phyloP scores from a whole-genome alignment of 164 flowering plant species.

The Sedum album region DNA sequence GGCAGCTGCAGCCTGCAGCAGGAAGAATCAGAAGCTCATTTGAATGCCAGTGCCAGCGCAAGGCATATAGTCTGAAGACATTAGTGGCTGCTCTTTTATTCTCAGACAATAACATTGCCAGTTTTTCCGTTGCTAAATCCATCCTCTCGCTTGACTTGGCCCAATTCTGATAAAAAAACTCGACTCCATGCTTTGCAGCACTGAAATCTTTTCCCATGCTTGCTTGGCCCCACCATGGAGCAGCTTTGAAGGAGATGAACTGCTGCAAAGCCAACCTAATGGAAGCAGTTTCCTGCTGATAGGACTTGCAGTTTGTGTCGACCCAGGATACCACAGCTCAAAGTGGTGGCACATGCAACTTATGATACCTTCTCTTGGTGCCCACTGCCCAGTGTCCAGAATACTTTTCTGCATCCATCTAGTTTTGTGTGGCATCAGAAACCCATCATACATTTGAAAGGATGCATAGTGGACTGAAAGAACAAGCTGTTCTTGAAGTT shows the following conservation, averaged over 20 bases:
- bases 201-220: conserved; percentile 60
- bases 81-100: conserved; percentile 60
- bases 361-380: conserved; percentile 61
- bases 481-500: conserved; percentile 91
- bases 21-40: neutral
- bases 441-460: conserved; percentile 62
- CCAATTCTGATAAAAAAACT: conserved; percentile 59
- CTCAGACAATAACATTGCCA: conserved; percentile 62
- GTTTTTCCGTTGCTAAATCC: too few relatives aligned
- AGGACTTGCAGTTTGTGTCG: conserved; percentile 85
- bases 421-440: conserved; percentile 78
- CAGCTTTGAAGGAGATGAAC: too few relatives aligned
- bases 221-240: conserved; percentile 21
- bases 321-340: conserved; percentile 92
- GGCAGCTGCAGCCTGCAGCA: too few relatives aligned
- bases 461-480: conserved; percentile 89
- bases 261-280: too few relatives aligned
- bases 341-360: conserved; percentile 81
- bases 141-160: conserved; percentile 71
- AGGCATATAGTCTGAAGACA: neutral
- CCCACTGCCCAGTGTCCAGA: too few relatives aligned
- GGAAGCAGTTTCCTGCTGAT: too few relatives aligned
- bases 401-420: conserved; percentile 79
- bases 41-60: neutral
- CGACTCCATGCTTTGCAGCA: conserved; percentile 67